Conservation (phyloP, 306 rosid genomes). For the Senna tora region DNA sequence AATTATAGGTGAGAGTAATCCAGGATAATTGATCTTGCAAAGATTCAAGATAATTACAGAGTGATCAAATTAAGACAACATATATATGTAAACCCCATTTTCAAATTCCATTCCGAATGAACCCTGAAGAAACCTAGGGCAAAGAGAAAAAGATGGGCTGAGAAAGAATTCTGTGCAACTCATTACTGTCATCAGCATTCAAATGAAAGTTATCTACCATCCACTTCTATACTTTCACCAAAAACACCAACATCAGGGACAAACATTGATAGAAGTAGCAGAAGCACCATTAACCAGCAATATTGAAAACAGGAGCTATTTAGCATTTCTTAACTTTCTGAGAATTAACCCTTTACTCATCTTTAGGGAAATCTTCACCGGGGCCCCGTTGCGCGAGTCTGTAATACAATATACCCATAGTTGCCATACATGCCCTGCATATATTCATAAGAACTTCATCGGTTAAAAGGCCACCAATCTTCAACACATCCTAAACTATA, state of each 20-base stretch:
- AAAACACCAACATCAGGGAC: slow-evolving; percentile 46
- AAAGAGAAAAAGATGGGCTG: slow-evolving; percentile 45
- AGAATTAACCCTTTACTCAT: slow-evolving; percentile 52
- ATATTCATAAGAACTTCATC: slow-evolving; percentile 33
- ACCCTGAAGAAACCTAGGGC: slow-evolving; percentile 45
- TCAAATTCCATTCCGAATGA: slow-evolving; percentile 51
- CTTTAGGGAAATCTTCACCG: slow-evolving; percentile 61
- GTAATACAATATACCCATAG: slow-evolving; percentile 99
- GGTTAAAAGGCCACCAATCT: slow-evolving; percentile 28
- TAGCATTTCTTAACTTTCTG: slow-evolving; percentile 38
- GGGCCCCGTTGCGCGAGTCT: slow-evolving; percentile 85
- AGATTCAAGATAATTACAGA: slow-evolving; percentile 43
- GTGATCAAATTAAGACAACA: slow-evolving; percentile 38
- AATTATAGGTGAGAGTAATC: slow-evolving; percentile 35
- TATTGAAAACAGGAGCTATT: slow-evolving; percentile 38
- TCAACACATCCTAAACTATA: slow-evolving; percentile 11
- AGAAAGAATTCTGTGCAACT: slow-evolving; percentile 41
- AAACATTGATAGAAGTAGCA: slow-evolving; percentile 45
- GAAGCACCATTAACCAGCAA: slow-evolving; percentile 47
- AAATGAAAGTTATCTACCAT: slow-evolving; percentile 51
- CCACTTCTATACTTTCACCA: slow-evolving; percentile 40
- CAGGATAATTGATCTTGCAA: slow-evolving; percentile 31
- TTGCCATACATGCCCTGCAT: slow-evolving; percentile 99
- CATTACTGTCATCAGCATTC: slow-evolving; percentile 41
- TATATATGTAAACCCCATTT: slow-evolving; percentile 41